Base-by-base conservation (phyloP, 768 basidiomycete species). In the Ramaria sp. region DNA sequence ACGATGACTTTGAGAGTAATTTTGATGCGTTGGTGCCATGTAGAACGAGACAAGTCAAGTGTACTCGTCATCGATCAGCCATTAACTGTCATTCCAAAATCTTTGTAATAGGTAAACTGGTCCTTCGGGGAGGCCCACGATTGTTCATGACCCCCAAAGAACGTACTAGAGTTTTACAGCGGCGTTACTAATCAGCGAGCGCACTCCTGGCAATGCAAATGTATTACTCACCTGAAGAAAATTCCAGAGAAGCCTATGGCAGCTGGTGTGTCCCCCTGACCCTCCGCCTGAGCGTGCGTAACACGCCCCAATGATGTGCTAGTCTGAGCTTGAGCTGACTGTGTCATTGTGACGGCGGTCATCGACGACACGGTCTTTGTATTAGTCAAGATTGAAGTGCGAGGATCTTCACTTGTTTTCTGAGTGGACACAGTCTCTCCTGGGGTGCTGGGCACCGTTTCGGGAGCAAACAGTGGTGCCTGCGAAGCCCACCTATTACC, bases 41-140 rank as follows among this genome's bases (percentile, higher is more conserved):
- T n/a, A n/a, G n/a, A n/a, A n/a, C n/a, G n/a, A 34, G 45, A 47
- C 13, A 30, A 47, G 1, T 9, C 22, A 27, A 31, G 27, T n/a
- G 22, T n/a, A n/a, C 7, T 22, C 15, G 13, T n/a, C 30, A n/a
- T n/a, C n/a, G n/a, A 3, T 58, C 48, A 66, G 12, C 60, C 50
- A 54, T 67, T 65, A 19, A 67, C 59, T 30, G 60, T 59, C 60
- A 89, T 76, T 15, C 69, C 66, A 62, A 88, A 88, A 61, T 79
- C 81, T 62, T 76, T 87, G 72, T 89, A 91, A 82, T 84, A 89
- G 0, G 78, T 74, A 61, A 82, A 82, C 65, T 90, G 89, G 66
- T 88, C 82, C 60, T 69, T 77, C 3, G 88, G 87, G 17, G 86
- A 83, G 15, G 84, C 86, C 63, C 80, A 90, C 43, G 75, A 63